Conservation (phyloP, 768 basidiomycete genomes). For the Russula foetens region DNA sequence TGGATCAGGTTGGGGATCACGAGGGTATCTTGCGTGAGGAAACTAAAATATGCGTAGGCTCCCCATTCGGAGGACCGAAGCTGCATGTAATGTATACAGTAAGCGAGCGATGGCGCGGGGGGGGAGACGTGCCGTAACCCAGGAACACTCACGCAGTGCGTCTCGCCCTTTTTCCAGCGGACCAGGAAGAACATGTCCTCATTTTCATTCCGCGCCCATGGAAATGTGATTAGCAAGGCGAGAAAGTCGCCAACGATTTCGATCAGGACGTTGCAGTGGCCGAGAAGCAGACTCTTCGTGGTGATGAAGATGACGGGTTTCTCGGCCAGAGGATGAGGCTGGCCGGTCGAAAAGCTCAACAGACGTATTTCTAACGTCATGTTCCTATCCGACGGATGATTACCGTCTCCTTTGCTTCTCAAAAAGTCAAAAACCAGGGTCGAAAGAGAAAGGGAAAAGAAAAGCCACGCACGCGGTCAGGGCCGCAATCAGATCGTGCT, state of each 20-base stretch:
- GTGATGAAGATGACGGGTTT: conserved; percentile 13
- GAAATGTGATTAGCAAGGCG: conserved; percentile 12
- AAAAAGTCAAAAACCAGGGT: not conserved
- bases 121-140: not conserved
- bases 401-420: conserved; percentile 1
- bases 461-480: conserved; percentile 11
- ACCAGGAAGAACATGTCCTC: conserved; percentile 20
- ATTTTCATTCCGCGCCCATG: not conserved
- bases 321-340: conserved; percentile 11
- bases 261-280: conserved; percentile 10
- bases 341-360: conserved; percentile 15
- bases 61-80: conserved; percentile 9
- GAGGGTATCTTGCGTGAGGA: conserved; percentile 23
- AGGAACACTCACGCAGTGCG: conserved; percentile 19
- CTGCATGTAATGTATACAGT: not conserved
- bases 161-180: conserved; percentile 26
- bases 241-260: conserved; percentile 19
- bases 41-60: conserved; percentile 23
- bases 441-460: not conserved
- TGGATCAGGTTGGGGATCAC: conserved; percentile 22
- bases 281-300: not conserved
- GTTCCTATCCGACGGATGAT: not conserved
- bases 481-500: conserved; percentile 16
- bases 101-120: not conserved
- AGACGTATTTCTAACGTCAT: conserved; percentile 13